Percentiles rank a stretch among this genome's conserved stretches.
Conservation (phyloP, 306 rosid genomes). For the Elaeagnus macrophylla region DNA sequence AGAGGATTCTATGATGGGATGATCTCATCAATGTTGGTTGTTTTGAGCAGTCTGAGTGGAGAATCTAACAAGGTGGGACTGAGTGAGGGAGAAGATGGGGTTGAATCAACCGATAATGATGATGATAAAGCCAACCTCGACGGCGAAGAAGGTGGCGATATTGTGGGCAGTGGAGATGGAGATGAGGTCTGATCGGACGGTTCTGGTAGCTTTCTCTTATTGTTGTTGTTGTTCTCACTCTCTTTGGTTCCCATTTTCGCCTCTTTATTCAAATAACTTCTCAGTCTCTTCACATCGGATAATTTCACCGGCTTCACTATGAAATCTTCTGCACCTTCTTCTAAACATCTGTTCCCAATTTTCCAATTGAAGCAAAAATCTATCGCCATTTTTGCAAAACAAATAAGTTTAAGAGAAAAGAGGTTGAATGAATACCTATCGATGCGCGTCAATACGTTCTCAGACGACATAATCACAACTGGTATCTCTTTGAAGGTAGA, state of each 20-base stretch:
- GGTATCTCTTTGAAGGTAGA: slow-evolving; percentile 80
- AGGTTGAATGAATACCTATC: slow-evolving; percentile 87
- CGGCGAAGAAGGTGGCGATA: slow-evolving; percentile 13
- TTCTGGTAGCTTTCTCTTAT: slow-evolving; percentile 28
- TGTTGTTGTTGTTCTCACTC: slow-evolving; percentile 20
- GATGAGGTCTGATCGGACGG: slow-evolving; percentile 22
- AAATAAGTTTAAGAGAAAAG: too few relatives aligned
- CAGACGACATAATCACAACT: slow-evolving; percentile 93
- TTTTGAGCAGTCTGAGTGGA: too few relatives aligned
- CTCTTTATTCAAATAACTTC: slow-evolving; percentile 52
- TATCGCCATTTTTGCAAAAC: too few relatives aligned
- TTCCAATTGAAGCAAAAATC: too few relatives aligned
- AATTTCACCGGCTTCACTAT: slow-evolving; percentile 80
- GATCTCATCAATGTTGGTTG: too few relatives aligned
- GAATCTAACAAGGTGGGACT: too few relatives aligned
- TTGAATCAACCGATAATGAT: slow-evolving; percentile 16
- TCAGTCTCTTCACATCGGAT: slow-evolving; percentile 73
- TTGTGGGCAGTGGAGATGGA: slow-evolving; percentile 5
- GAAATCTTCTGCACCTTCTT: slow-evolving; percentile 96
- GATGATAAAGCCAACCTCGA: slow-evolving; percentile 12
- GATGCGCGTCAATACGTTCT: slow-evolving; percentile 75
- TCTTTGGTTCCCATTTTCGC: slow-evolving; percentile 50
- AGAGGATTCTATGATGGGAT: too few relatives aligned
- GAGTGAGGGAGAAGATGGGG: too few relatives aligned
- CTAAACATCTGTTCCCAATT: slow-evolving; percentile 89